Percentiles rank a stretch among this genome's conserved stretches.
Conservation (phyloP, 2,329 filamentous ascomycete species). For the Tolypocladium paradoxum region DNA sequence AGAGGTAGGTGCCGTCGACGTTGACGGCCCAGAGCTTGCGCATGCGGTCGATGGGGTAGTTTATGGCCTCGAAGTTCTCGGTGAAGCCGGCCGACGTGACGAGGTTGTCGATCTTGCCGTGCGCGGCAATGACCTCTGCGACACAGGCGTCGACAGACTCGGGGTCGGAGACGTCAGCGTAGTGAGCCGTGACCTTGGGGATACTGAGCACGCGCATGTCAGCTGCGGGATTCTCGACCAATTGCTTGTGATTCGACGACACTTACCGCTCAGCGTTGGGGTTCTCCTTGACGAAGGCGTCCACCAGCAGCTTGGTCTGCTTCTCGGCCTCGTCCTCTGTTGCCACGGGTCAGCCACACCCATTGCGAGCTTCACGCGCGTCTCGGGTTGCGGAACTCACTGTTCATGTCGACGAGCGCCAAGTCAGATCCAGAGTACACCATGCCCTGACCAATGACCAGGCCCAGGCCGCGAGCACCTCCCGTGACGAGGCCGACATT, state of each 20-base stretch:
- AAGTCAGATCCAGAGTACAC: constrained; percentile 81
- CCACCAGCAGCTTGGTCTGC: constrained; percentile 63
- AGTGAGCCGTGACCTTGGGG: constrained; percentile 82
- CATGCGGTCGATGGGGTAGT: constrained; percentile 83
- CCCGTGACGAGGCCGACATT: constrained; percentile 81
- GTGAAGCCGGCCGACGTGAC: constrained; percentile 96
- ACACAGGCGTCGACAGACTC: constrained; percentile 68
- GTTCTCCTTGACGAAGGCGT: constrained; percentile 69
- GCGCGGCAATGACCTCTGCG: constrained; percentile 42
- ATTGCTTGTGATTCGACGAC: background rate
- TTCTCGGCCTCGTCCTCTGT: constrained; percentile 73
- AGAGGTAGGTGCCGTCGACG: constrained; percentile 84
- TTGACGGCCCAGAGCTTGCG: constrained; percentile 93
- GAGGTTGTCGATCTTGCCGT: constrained; percentile 80
- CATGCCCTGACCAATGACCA: constrained; percentile 89
- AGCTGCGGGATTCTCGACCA: background rate
- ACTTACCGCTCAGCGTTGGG: constrained; percentile 58
- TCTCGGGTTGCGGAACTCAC: constrained; percentile 27
- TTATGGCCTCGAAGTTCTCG: constrained; percentile 87
- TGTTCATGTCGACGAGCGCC: constrained; percentile 89
- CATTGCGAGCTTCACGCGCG: background rate
- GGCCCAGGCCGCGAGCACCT: constrained; percentile 75
- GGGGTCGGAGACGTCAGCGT: constrained; percentile 73
- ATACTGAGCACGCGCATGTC: constrained; percentile 31
- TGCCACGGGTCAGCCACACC: background rate